Evolutionary conservation across 495 filamentous ascomycete species (phyloP).

Genomic region (Copromyces sp.): DNA sequence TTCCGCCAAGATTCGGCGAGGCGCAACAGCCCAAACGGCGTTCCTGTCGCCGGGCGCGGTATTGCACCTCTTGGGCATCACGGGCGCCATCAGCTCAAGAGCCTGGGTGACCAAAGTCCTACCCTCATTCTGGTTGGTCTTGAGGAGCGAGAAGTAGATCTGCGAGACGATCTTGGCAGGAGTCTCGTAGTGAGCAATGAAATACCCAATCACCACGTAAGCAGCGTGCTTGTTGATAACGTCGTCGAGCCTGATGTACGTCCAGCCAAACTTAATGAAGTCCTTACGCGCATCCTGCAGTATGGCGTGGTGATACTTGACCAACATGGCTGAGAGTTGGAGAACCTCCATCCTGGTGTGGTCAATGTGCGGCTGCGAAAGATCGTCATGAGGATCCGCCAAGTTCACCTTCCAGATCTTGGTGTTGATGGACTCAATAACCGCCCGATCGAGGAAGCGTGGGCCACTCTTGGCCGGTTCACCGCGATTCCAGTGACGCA

Average conservation of each 20-base stretch:
- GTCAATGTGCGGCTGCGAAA: conserved; percentile 77
- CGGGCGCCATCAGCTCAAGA: conserved; percentile 85
- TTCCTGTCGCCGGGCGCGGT: conserved; percentile 37
- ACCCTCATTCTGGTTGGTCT: conserved; percentile 92
- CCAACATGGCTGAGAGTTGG: conserved; percentile 84
- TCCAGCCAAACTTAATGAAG: conserved; percentile 98
- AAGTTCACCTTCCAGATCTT: conserved; percentile 91
- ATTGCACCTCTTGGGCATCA: conserved; percentile 67
- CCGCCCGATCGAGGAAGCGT: conserved; percentile 72
- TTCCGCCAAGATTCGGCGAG: conserved; percentile 82
- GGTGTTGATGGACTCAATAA: conserved; percentile 84
- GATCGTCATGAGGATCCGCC: conserved; percentile 74
- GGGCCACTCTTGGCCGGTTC: conserved; percentile 45
- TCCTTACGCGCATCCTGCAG: conserved; percentile 90
- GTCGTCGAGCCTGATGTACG: conserved; percentile 92
- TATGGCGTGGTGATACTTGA: conserved; percentile 82
- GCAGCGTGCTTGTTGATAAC: conserved; percentile 98
- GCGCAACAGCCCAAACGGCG: conserved; percentile 76
- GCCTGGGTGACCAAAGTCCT: conserved; percentile 86
- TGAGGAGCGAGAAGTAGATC: conserved; percentile 81
- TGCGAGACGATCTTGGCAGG: conserved; percentile 91
- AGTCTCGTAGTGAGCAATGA: conserved; percentile 94
- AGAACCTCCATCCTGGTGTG: conserved; percentile 93
- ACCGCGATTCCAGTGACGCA: conserved; percentile 48
- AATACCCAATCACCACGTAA: conserved; percentile 94